Base-by-base conservation (phyloP, 768 basidiomycete species). In the Lyophyllum shimeji region DNA sequence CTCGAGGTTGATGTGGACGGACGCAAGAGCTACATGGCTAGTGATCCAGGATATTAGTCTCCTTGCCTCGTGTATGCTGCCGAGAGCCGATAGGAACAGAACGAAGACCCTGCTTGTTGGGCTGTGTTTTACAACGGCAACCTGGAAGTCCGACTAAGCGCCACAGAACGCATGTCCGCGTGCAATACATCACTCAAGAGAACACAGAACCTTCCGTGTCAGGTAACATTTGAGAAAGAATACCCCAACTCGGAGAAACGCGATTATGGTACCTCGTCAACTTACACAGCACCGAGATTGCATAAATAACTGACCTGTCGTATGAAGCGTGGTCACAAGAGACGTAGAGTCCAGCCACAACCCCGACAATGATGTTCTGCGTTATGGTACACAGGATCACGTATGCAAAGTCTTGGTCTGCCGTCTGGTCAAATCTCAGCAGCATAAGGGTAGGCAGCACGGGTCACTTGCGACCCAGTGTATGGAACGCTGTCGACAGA, bases 401-500 rank as follows among this genome's bases (percentile, higher is more conserved):
- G 43, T 9, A 44, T 12, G 7, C 43, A 18, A 23, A 44, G 21
- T 8, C 20, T 44, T 9, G 43, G 21, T 7, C 43, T 29, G 46
- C 17, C 15, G 4, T 46, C 40, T 21, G 18, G 48, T 70, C 53
- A 74, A 50, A 74, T 56, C 52, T 74, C 73, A 17, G 72, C 62
- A 33, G 65, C 70, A 31, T 70, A 71, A 34, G 63, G 65, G 50
- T 71, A 74, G 12, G 67, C 65, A 13, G 53, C 56, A 11, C 64
- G 61, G 3, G 67, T 55, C 37, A 63, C 27, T 49, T 53, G 64
- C 34, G 52, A 65, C 25, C 46, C 62, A 49, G 34, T 58, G 43
- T 56, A 65, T 20, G 50, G 57, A 53, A 67, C 52, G 29, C 70
- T 74, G 39, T 75, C 74, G 55, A 71, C 49, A 1, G 72, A 74